Evolutionary conservation across 1,139 yeast species (phyloP).

Genomic region (Suhomyces chickasaworum): DNA sequence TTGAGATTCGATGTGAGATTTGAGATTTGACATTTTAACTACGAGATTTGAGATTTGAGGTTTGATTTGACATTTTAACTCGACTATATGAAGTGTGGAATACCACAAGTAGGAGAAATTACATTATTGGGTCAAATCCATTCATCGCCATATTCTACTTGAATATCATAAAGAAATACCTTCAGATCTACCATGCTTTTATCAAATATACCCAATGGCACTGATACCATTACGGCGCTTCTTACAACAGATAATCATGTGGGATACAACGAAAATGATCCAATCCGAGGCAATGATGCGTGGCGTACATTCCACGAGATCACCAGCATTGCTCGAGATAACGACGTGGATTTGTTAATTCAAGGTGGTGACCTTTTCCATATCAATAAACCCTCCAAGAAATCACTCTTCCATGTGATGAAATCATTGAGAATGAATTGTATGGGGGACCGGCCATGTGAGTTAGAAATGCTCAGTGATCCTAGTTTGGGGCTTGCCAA

Average conservation of each 20-base stretch:
- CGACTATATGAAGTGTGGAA: neutral
- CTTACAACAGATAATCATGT: slow-evolving; percentile 96
- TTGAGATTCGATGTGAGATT: no score
- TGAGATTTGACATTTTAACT: no score
- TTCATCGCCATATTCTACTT: no score
- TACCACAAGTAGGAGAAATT: neutral
- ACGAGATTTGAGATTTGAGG: no score
- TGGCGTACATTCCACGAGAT: slow-evolving; percentile 87
- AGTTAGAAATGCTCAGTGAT: slow-evolving; percentile 79
- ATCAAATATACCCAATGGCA: slow-evolving; percentile 29
- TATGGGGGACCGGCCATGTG: slow-evolving; percentile 87
- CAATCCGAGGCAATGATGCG: slow-evolving; percentile 87
- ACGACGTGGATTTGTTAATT: slow-evolving; percentile 83
- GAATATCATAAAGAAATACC: no score
- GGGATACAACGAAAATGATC: slow-evolving; percentile 88
- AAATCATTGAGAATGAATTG: slow-evolving; percentile 70
- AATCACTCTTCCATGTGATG: slow-evolving; percentile 83
- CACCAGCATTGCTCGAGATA: slow-evolving; percentile 66
- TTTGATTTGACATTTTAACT: neutral
- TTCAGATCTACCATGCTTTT: slow-evolving; percentile 4
- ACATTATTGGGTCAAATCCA: no score
- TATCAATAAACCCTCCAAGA: slow-evolving; percentile 83
- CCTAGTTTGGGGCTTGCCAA: slow-evolving; percentile 62
- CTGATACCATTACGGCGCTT: slow-evolving; percentile 71
- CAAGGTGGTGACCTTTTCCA: slow-evolving; percentile 96